Conservation (phyloP, 2,329 filamentous ascomycete species). For the Aspergillus caelatus region DNA sequence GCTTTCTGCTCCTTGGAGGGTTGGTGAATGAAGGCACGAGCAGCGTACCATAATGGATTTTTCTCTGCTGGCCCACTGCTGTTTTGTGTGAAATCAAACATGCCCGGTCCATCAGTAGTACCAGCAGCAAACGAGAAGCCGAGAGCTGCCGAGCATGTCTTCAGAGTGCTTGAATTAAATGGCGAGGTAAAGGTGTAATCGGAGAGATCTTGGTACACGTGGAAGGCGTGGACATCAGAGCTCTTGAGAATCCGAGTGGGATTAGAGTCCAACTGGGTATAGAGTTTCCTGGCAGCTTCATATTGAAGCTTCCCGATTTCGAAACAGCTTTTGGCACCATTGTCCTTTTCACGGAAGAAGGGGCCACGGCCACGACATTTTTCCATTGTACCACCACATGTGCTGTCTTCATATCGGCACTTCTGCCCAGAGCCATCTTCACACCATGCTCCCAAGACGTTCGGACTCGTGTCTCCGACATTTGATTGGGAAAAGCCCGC, state of each 20-base stretch:
- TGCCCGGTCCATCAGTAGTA: constrained; percentile 87
- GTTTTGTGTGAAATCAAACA: constrained; percentile 92
- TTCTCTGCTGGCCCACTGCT: constrained; percentile 69
- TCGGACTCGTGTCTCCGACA: constrained; percentile 88
- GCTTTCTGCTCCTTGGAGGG: constrained; percentile 70
- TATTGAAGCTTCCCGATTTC: constrained; percentile 53
- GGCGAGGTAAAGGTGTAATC: constrained; percentile 72
- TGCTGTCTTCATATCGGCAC: constrained; percentile 70
- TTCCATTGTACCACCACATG: constrained; percentile 60
- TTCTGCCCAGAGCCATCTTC: constrained; percentile 73
- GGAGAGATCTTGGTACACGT: constrained; percentile 82
- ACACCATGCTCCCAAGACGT: constrained; percentile 84
- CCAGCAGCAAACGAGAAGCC: constrained; percentile 93
- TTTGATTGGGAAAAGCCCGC: constrained; percentile 91
- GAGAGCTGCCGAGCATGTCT: constrained; percentile 82
- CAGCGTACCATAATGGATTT: constrained; percentile 79
- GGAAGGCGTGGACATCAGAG: constrained; percentile 74
- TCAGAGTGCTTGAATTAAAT: constrained; percentile 63
- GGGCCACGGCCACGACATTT: constrained; percentile 51
- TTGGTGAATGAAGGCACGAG: constrained; percentile 70
- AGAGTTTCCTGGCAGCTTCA: constrained; percentile 51
- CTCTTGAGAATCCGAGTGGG: constrained; percentile 55
- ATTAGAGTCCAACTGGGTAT: constrained; percentile 56
- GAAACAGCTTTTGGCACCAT: constrained; percentile 53
- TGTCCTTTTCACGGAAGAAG: constrained; percentile 47